Evolutionary conservation across 179 eudicot species (phyloP).

Genomic region (Silene vulgaris): DNA sequence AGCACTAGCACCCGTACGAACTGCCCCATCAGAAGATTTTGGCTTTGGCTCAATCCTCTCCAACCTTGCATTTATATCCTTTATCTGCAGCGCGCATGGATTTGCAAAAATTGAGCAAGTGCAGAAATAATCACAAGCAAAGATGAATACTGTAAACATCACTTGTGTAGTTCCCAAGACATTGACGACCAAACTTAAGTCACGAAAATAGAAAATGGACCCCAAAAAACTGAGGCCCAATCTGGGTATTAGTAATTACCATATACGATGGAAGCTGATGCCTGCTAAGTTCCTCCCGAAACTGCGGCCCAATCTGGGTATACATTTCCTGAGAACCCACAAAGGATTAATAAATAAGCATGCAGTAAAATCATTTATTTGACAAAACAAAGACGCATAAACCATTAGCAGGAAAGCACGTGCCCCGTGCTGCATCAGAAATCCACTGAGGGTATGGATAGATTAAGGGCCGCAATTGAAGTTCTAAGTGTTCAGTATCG

Average conservation of each 20-base stretch:
- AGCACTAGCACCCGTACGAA: slow-evolving; percentile 35
- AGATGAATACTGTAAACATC: background rate
- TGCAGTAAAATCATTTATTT: background rate
- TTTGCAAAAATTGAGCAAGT: background rate
- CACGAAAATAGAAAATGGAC: background rate
- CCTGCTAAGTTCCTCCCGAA: slow-evolving; percentile 85
- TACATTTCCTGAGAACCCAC: slow-evolving; percentile 76
- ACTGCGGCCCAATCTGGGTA: slow-evolving; percentile 79
- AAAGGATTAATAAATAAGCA: slow-evolving; percentile 9
- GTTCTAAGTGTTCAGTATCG: too few relatives aligned
- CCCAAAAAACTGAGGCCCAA: background rate
- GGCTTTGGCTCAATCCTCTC: slow-evolving; percentile 87
- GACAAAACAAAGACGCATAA: background rate
- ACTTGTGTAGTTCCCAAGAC: background rate
- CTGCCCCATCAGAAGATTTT: slow-evolving; percentile 55
- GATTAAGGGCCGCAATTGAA: too few relatives aligned
- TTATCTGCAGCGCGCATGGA: slow-evolving; percentile 50
- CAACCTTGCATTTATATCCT: slow-evolving; percentile 78
- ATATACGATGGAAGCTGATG: slow-evolving; percentile 73
- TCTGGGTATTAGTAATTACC: slow-evolving; percentile 37
- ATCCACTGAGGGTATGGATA: too few relatives aligned
- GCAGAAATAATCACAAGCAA: background rate
- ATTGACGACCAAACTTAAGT: background rate
- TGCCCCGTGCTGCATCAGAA: background rate
- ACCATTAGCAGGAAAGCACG: background rate